Base-by-base conservation (phyloP, 164 flowering plant species). In the Paratinospora sagittata region DNA sequence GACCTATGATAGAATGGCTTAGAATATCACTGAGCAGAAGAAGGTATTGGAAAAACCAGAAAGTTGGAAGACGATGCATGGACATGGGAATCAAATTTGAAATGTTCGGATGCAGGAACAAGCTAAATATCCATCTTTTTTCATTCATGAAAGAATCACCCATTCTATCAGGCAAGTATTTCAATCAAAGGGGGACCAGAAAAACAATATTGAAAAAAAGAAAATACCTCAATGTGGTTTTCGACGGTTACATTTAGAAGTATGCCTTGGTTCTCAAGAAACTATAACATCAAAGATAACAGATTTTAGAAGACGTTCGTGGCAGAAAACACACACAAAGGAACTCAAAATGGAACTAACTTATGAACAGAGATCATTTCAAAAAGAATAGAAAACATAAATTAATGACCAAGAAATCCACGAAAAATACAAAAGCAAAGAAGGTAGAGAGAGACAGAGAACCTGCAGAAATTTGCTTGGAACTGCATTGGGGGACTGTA, bases 381-480 rank as follows among this genome's bases (percentile, higher is more conserved):
- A 58, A 26, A 26, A 8, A 2, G 19, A 58, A 21, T 13, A 27
- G n/a, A 63, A 57, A 57, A 52, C 6, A 74, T 7, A 41, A 41
- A 41, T 41, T 41, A 41, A 41, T 41, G 45, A 41, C 13, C 12
- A 6, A 8, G 45, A 41, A 41, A 41, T 41, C 45, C 45, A 41
- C 13, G n/a, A n/a, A 27, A n/a, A 8, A 49, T 47, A 21, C 12
- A 34, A 64, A 49, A 43, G 21, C 6, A 45, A 52, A 24, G 27
- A 68, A 37, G 27, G 14, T 8, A 69, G 49, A 58, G 39, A 36
- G 36, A 60, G 17, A 57, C 23, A 52, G 3, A 67, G 23, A 64
- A 90, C 98, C 90, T 87, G 85, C 39, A 90, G 70, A 81, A 89
- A 88, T 77, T 94, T 94, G 89, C 88, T 85, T 23, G 94, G 84